Conservation (phyloP, 2,329 filamentous ascomycete genomes). For the Aspergillus tamarii region DNA sequence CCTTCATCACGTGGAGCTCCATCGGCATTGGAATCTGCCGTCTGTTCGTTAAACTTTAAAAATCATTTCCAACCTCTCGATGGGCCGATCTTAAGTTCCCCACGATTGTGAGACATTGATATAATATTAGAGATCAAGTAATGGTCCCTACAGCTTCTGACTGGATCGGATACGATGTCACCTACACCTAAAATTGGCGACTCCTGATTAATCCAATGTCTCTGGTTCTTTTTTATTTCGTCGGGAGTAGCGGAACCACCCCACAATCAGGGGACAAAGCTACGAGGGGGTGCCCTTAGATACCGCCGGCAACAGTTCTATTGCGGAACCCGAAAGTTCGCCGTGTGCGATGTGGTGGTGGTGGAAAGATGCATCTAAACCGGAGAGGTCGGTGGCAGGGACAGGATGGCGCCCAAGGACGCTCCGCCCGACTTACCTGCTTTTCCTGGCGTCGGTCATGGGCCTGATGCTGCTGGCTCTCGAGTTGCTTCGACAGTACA, state of each 20-base stretch:
- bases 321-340: not conserved
- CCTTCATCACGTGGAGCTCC: not conserved
- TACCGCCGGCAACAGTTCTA: not conserved
- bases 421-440: not conserved
- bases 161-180: not conserved
- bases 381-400: not conserved
- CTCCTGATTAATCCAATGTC: not conserved
- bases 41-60: not conserved
- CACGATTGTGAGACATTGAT: too few relatives aligned
- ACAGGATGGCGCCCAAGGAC: not conserved
- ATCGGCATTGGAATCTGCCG: not conserved
- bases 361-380: not conserved
- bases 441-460: not conserved
- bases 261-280: not conserved
- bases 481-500: not conserved
- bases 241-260: not conserved
- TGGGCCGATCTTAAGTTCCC: not conserved
- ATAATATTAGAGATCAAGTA: not conserved
- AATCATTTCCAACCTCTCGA: not conserved
- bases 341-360: not conserved
- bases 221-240: not conserved
- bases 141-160: not conserved
- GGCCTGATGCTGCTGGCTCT: not conserved
- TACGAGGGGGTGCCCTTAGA: not conserved
- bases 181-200: not conserved